phyloP scores from a whole-genome alignment of 306 rosid species.

The Senna tora region DNA sequence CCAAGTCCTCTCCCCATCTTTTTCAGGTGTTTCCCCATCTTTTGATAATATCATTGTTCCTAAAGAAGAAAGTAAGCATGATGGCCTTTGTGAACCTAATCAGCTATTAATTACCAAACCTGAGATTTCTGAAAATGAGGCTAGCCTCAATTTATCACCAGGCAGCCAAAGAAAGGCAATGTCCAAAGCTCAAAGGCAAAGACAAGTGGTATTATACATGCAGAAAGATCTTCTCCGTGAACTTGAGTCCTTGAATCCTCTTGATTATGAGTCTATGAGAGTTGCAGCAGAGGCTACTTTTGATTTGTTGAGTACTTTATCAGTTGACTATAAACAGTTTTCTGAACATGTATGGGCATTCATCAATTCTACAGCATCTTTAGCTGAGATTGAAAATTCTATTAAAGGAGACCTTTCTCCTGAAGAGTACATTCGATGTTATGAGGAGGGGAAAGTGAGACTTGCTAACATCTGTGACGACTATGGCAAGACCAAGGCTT shows the following conservation, averaged over 20 bases:
- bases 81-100: slow-evolving; percentile 5
- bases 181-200: slow-evolving; percentile 23
- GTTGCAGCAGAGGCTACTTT: slow-evolving; percentile 41
- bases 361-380: slow-evolving; percentile 27
- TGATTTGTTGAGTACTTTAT: not conserved
- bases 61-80: not conserved
- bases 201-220: not conserved
- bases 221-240: slow-evolving; percentile 27
- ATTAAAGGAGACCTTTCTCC: slow-evolving; percentile 21
- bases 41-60: slow-evolving; percentile 26
- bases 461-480: slow-evolving; percentile 13
- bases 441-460: slow-evolving; percentile 38
- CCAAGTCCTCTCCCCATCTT: not conserved
- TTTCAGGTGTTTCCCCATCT: slow-evolving; percentile 41
- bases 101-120: slow-evolving; percentile 8
- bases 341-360: slow-evolving; percentile 41
- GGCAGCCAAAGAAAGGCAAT: slow-evolving; percentile 15
- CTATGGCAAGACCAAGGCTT: slow-evolving; percentile 24
- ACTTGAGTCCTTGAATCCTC: slow-evolving; percentile 35
- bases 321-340: slow-evolving; percentile 32
- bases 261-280: slow-evolving; percentile 36
- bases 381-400: slow-evolving; percentile 32
- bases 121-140: slow-evolving; percentile 17
- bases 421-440: slow-evolving; percentile 23
- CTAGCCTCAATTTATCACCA: slow-evolving; percentile 5